Evolutionary conservation across 75 land plant species (phyloP).

Genomic region (Pinus tabuliformis): DNA sequence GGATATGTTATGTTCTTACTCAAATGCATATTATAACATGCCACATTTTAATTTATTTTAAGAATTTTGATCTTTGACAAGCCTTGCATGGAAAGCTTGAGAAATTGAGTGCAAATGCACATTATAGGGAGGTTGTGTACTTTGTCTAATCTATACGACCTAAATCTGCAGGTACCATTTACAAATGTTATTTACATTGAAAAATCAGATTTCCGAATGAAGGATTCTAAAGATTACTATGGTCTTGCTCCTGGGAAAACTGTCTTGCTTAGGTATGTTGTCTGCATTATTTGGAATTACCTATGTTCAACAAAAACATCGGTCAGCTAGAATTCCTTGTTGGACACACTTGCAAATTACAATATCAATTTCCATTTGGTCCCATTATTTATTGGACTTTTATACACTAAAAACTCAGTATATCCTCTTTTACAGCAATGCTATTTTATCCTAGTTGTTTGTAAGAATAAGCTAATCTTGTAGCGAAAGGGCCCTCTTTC

Average conservation of each 20-base stretch:
- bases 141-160: not conserved
- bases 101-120: not conserved
- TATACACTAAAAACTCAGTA: not conserved
- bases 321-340: not conserved
- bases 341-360: not conserved
- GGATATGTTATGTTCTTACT: too few species aligned
- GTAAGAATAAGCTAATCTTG: too few species aligned
- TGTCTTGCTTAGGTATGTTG: constrained; percentile 71
- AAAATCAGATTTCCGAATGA: constrained; percentile 80
- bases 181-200: constrained; percentile 90
- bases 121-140: not conserved
- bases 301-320: not conserved
- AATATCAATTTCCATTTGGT: not conserved
- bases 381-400: not conserved
- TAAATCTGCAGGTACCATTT: constrained; percentile 73
- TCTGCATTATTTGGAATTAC: not conserved
- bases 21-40: too few species aligned
- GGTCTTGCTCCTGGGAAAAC: constrained; percentile 97
- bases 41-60: not conserved
- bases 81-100: not conserved
- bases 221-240: constrained; percentile 98
- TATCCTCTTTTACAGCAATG: not conserved
- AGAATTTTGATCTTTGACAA: not conserved
- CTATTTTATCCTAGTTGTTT: not conserved
- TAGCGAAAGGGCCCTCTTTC: too few species aligned